Conservation (phyloP, 108 stramenopile species). For the Skeletonema marinoi region DNA sequence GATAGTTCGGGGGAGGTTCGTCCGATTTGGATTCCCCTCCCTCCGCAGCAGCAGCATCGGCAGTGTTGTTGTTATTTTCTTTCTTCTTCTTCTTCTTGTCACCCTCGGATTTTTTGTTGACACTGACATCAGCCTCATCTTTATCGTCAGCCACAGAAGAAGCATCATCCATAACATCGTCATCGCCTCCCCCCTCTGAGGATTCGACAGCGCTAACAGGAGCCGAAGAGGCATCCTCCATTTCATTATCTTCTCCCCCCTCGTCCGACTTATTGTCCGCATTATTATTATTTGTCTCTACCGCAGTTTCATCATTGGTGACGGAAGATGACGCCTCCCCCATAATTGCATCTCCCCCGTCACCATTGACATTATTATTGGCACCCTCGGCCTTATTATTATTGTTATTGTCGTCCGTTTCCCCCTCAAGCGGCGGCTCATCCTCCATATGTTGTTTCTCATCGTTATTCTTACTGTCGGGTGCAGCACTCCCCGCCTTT, state of each 20-base stretch:
- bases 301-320: background rate
- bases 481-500: background rate
- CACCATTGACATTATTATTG: background rate
- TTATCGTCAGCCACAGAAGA: background rate
- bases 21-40: background rate
- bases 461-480: background rate
- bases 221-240: background rate
- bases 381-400: background rate
- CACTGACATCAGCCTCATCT: background rate
- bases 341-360: background rate
- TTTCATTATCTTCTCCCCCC: background rate
- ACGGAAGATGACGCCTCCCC: background rate
- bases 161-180: conserved; percentile 9
- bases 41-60: background rate
- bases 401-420: background rate
- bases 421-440: background rate
- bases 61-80: background rate
- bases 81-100: background rate
- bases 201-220: background rate
- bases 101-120: background rate
- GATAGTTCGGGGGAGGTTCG: background rate
- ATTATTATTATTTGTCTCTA: background rate
- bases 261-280: background rate
- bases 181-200: conserved; percentile 9
- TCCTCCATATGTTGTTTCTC: background rate